Evolutionary conservation across 176 grass and related monocot genomes (phyloP), one percentile per base, ranked within the genome.

Genomic region (Zoysia pacifica): DNA sequence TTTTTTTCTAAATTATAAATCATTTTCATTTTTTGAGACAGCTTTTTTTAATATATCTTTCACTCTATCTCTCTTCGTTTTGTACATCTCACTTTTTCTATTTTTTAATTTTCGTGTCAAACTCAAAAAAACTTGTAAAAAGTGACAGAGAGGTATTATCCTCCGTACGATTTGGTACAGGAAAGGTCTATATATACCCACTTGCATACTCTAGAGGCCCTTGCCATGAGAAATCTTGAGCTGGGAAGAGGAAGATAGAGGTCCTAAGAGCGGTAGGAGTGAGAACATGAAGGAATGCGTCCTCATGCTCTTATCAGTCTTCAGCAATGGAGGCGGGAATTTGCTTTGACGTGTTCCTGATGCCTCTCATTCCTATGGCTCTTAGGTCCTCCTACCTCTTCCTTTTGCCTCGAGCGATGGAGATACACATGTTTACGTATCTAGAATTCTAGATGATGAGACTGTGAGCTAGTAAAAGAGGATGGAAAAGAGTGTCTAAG

Each of bases 241-340:
- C 68, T 7, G 14, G 70, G 80, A 88, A 88, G 61, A 74, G 86
- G 75, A 79, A 79, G 62, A 67, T 41, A 62, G 75, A 88, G 75
- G 20, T 55, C 69, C 42, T 67, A 65, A 77, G 60, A 73, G 61
- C 60, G 15, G 68, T 73, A 70, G 74, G 67, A 60, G 67, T 83
- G 86, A 45, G 65, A 84, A 70, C 74, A 77, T 52, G 18, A 52
- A 84, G 74, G 65, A 77, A 84, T 62, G 15, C 6, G 2, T 70
- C 0, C 28, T 28, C 28, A 50, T 62, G 44, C 18, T 48, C 36
- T 20, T 48, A 41, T 50, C 10, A 18, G 35, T 58, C 19, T 42
- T 69, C 16, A 48, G 2, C 2, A 68, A 14, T 48, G 8, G 51
- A 60, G 62, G 47, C 62, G 1, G 41, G 11, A 1, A 76, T 51